phyloP scores from a whole-genome alignment of 768 basidiomycete species.

The Rhizopogon vulgaris region DNA sequence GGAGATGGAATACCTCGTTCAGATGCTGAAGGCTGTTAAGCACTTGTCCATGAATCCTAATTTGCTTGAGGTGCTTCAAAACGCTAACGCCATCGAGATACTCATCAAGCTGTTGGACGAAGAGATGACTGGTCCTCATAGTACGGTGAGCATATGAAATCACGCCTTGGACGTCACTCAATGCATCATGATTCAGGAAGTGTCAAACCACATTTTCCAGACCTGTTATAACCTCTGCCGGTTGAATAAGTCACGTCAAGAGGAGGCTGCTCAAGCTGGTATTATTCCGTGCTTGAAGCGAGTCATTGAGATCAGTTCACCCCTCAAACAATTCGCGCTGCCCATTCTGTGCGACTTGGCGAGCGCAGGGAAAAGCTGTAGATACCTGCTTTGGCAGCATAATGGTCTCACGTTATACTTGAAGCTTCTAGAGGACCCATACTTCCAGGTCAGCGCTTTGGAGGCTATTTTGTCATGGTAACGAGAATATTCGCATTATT shows the following conservation, averaged over 20 bases:
- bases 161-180: not conserved
- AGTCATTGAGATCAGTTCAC: conserved; percentile 83
- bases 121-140: conserved; percentile 70
- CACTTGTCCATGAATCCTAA: conserved; percentile 92
- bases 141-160: conserved; percentile 53
- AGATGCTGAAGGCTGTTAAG: conserved; percentile 91
- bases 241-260: conserved; percentile 89
- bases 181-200: conserved; percentile 56
- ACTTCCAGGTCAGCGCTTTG: conserved; percentile 88
- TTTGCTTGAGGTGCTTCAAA: conserved; percentile 88
- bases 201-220: conserved; percentile 95
- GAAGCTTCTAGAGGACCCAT: conserved; percentile 73
- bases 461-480: conserved; percentile 90
- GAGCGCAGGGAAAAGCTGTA: conserved; percentile 89
- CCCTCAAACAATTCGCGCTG: conserved; percentile 93
- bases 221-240: conserved; percentile 96
- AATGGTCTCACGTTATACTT: conserved; percentile 83
- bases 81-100: conserved; percentile 90
- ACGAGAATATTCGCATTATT: conserved; percentile 11
- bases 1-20: conserved; percentile 82
- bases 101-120: conserved; percentile 82
- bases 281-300: conserved; percentile 89
- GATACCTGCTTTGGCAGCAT: conserved; percentile 88
- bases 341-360: conserved; percentile 96
- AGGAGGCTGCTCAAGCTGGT: conserved; percentile 94